A percentile compares a stretch with the other conserved stretches of the same genome.
Conservation (phyloP, 2,329 filamentous ascomycete species). For the Camptophora hylomeconis region DNA sequence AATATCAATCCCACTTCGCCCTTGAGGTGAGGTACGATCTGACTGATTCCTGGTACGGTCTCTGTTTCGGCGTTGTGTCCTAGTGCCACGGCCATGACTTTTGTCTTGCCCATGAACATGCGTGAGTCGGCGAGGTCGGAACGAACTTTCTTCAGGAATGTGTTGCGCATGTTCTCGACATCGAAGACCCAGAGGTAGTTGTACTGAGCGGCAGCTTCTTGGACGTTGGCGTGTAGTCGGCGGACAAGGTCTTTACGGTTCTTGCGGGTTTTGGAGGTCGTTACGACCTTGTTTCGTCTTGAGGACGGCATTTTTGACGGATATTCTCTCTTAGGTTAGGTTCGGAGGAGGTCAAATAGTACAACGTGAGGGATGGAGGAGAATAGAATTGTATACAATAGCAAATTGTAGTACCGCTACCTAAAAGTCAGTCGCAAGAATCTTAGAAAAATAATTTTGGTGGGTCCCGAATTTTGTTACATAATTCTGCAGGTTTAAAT, state of each 20-base stretch:
- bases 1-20: slow-evolving; percentile 85
- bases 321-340: not conserved
- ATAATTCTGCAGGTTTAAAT: too few species aligned
- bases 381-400: too few species aligned
- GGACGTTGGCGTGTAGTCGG: slow-evolving; percentile 76
- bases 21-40: slow-evolving; percentile 54
- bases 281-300: slow-evolving; percentile 77
- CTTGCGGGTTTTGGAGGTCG: slow-evolving; percentile 84
- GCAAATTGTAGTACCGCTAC: too few species aligned
- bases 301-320: slow-evolving; percentile 70
- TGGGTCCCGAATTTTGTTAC: too few species aligned
- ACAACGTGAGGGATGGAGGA: too few species aligned
- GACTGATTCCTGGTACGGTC: slow-evolving; percentile 63
- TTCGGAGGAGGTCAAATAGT: not conserved
- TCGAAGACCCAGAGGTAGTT: slow-evolving; percentile 86
- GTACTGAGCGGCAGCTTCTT: slow-evolving; percentile 72
- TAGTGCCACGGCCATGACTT: slow-evolving; percentile 94
- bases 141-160: slow-evolving; percentile 36
- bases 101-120: slow-evolving; percentile 97
- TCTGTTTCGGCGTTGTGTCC: slow-evolving; percentile 66
- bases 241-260: slow-evolving; percentile 77
- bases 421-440: too few species aligned
- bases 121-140: slow-evolving; percentile 29
- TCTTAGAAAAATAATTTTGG: too few species aligned
- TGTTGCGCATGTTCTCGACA: slow-evolving; percentile 97